These are phyloP conservation scores for Didymella glomerata DNA, from an alignment of 2,329 filamentous ascomycete species.

Conservation along the genomic window DNA sequence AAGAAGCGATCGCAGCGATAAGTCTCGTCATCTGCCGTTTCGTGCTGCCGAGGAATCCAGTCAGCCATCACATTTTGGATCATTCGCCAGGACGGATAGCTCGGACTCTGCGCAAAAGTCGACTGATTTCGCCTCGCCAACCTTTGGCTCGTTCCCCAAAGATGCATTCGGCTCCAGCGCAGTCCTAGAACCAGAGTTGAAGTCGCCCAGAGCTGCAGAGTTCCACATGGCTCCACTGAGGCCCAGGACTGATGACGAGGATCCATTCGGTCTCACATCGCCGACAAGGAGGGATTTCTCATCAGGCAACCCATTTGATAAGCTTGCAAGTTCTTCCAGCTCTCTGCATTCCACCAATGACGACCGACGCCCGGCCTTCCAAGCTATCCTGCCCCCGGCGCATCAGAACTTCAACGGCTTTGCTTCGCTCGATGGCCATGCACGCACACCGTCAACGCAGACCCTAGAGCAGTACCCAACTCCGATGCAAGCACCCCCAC, in stretches of 20 bases:
- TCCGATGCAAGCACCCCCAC: constrained; percentile 21
- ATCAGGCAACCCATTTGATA: constrained; percentile 38
- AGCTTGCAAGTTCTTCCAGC: constrained; percentile 27
- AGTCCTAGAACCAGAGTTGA: constrained; percentile 49
- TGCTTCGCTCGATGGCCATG: constrained; percentile 47
- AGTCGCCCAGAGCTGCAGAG: constrained; percentile 46
- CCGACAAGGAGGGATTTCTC: constrained; percentile 55
- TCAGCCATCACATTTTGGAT: constrained; percentile 2
- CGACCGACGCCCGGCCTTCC: constrained; percentile 46
- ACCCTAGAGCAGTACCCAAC: constrained; percentile 24
- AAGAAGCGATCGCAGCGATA: constrained; percentile 13
- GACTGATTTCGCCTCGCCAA: constrained; percentile 46
- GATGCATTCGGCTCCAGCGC: constrained; percentile 34
- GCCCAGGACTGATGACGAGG: constrained; percentile 43
- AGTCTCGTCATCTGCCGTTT: constrained; percentile 14
- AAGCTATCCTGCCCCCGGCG: constrained; percentile 48
- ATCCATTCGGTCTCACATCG: constrained; percentile 51
- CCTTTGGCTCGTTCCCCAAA: constrained; percentile 49
- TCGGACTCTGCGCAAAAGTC: not conserved
- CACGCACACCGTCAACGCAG: constrained; percentile 35
- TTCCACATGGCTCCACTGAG: constrained; percentile 52
- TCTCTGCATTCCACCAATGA: constrained; percentile 33
- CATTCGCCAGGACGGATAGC: not conserved
- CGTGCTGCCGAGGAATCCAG: constrained; percentile 9
- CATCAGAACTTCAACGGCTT: constrained; percentile 47